These are phyloP conservation scores for Inonotus obliquus DNA, from an alignment of 1,284 basidiomycete species.

Conservation along the genomic window DNA sequence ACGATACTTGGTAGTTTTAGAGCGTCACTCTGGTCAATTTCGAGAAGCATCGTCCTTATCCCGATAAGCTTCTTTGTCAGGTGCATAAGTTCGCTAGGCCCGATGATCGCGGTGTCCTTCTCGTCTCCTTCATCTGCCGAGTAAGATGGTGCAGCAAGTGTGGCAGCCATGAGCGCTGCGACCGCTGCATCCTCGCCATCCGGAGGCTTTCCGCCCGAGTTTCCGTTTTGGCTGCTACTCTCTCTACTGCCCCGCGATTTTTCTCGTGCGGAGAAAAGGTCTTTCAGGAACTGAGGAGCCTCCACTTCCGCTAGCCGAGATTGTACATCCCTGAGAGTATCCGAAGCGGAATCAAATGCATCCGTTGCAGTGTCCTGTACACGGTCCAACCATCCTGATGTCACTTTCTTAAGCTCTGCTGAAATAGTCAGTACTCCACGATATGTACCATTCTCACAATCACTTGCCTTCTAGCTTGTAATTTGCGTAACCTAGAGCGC, in stretches of 20 bases:
- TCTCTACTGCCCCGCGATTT: slow-evolving; percentile 25
- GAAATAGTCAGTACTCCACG: slow-evolving; percentile 3
- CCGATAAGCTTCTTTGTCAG: slow-evolving; percentile 95
- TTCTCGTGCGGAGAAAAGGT: slow-evolving; percentile 49
- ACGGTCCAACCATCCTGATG: slow-evolving; percentile 58
- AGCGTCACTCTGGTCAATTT: slow-evolving; percentile 92
- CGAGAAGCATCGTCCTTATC: slow-evolving; percentile 89
- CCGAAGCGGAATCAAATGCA: slow-evolving; percentile 61
- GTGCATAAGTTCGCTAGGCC: slow-evolving; percentile 79
- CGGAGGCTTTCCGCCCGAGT: slow-evolving; percentile 31
- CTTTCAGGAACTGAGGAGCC: slow-evolving; percentile 68
- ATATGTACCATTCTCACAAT: background rate
- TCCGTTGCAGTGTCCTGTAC: slow-evolving; percentile 68
- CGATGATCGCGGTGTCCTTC: slow-evolving; percentile 33
- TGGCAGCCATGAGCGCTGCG: slow-evolving; percentile 69
- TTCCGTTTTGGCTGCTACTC: slow-evolving; percentile 25
- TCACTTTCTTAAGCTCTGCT: slow-evolving; percentile 64
- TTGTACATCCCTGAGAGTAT: slow-evolving; percentile 54
- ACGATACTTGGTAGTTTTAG: slow-evolving; percentile 96
- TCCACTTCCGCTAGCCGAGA: slow-evolving; percentile 56
- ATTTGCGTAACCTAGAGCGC: slow-evolving; percentile 88
- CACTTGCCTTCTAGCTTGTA: slow-evolving; percentile 87
- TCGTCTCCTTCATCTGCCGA: slow-evolving; percentile 37
- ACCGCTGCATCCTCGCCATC: slow-evolving; percentile 56
- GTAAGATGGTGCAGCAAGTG: slow-evolving; percentile 68